A percentile compares a stretch with the other conserved stretches of the same genome.
phyloP scores from a whole-genome alignment of 2,329 filamentous ascomycete species.

The Diaporthe ampelina region DNA sequence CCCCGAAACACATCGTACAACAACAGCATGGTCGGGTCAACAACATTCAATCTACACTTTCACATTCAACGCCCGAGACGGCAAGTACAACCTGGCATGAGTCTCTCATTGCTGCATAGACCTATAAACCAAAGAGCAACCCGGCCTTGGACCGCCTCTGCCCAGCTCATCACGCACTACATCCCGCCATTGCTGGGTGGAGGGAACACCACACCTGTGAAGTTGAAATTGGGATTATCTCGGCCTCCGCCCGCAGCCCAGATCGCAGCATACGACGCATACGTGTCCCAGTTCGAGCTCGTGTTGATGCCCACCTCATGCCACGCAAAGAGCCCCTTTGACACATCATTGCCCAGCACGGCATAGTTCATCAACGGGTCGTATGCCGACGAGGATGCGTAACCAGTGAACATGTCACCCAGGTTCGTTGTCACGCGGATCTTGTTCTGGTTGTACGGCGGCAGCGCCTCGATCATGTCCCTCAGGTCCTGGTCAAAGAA shows the following conservation, averaged over 20 bases:
- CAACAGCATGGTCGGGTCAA: background rate
- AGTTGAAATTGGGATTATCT: conserved; percentile 26
- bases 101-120: background rate
- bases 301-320: conserved; percentile 27
- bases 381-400: conserved; percentile 49
- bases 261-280: conserved; percentile 24
- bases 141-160: background rate
- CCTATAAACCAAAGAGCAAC: background rate
- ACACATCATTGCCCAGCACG: background rate
- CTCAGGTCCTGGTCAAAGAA: conserved; percentile 57
- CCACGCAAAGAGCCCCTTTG: conserved; percentile 21
- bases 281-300: conserved; percentile 30
- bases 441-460: conserved; percentile 55
- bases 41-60: background rate
- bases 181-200: conserved; percentile 12
- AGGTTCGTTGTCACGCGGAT: conserved; percentile 49
- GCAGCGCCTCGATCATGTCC: conserved; percentile 52
- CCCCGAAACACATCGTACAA: too few relatives aligned
- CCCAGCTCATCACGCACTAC: background rate
- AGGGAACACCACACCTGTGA: background rate
- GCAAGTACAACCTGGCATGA: background rate
- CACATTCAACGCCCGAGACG: background rate
- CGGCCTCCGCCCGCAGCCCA: conserved; percentile 22
- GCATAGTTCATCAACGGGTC: conserved; percentile 66
- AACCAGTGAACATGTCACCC: conserved; percentile 48